Conservation (phyloP, 2,329 filamentous ascomycete genomes). For the Zymoseptoria passerinii region DNA sequence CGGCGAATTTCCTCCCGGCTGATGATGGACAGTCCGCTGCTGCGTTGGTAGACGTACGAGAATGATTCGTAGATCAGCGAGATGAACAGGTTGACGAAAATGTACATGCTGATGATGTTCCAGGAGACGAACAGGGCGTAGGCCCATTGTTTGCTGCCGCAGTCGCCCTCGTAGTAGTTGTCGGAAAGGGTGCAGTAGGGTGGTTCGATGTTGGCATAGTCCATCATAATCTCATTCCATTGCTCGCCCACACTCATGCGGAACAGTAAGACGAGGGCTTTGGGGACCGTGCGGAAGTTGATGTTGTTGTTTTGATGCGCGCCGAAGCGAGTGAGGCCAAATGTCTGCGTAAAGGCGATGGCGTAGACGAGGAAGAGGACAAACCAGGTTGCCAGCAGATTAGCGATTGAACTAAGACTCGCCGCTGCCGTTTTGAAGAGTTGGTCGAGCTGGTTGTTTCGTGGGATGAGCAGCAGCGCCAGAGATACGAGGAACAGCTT, state of each 20-base stretch:
- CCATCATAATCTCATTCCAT: slow-evolving; percentile 96
- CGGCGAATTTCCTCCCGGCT: slow-evolving; percentile 89
- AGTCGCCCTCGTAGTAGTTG: slow-evolving; percentile 81
- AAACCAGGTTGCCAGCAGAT: slow-evolving; percentile 91
- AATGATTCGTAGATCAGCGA: slow-evolving; percentile 99
- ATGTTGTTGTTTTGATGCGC: slow-evolving; percentile 63
- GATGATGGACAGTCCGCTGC: slow-evolving; percentile 81
- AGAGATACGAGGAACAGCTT: slow-evolving; percentile 92
- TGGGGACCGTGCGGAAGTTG: slow-evolving; percentile 90
- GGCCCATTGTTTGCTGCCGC: slow-evolving; percentile 84
- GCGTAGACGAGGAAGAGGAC: slow-evolving; percentile 94
- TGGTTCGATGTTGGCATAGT: slow-evolving; percentile 71
- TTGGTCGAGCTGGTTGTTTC: slow-evolving; percentile 94
- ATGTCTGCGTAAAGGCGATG: slow-evolving; percentile 91
- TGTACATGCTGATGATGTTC: slow-evolving; percentile 99
- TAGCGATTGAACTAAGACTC: slow-evolving; percentile 81
- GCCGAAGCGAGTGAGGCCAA: slow-evolving; percentile 87
- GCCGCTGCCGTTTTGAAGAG: slow-evolving; percentile 97
- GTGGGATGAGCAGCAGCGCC: slow-evolving; percentile 80
- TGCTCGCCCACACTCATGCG: slow-evolving; percentile 88
- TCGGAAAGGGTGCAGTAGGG: slow-evolving; percentile 68
- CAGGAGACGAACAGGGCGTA: slow-evolving; percentile 84
- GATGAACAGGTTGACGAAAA: slow-evolving; percentile 96
- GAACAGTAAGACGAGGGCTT: slow-evolving; percentile 87
- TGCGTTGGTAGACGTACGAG: slow-evolving; percentile 96